phyloP scores from a whole-genome alignment of 2,329 filamentous ascomycete genomes.

The Xylaria sp. region DNA sequence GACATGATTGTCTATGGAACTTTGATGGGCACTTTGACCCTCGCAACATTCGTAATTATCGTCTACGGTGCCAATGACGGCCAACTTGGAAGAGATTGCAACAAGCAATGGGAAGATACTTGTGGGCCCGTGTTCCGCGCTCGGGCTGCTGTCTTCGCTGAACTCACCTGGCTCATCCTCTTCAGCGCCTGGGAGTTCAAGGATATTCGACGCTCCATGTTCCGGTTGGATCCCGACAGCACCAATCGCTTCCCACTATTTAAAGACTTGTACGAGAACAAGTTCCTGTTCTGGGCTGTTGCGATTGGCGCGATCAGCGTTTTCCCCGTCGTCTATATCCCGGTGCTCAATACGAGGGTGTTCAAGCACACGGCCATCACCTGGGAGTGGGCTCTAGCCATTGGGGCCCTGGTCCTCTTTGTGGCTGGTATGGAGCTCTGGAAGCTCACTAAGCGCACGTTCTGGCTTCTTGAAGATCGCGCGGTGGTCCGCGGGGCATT shows the following conservation, averaged over 20 bases:
- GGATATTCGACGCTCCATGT: slow-evolving; percentile 76
- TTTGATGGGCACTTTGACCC: slow-evolving; percentile 78
- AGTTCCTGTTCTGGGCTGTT: slow-evolving; percentile 76
- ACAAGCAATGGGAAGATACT: slow-evolving; percentile 64
- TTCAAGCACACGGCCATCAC: slow-evolving; percentile 78
- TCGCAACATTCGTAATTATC: slow-evolving; percentile 73
- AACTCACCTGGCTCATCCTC: slow-evolving; percentile 78
- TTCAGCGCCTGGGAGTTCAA: slow-evolving; percentile 84
- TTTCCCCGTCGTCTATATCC: slow-evolving; percentile 78
- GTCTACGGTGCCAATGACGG: slow-evolving; percentile 67
- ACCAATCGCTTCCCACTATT: slow-evolving; percentile 64
- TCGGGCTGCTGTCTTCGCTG: slow-evolving; percentile 77
- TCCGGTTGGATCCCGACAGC: slow-evolving; percentile 70
- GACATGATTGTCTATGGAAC: slow-evolving; percentile 84
- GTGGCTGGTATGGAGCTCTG: slow-evolving; percentile 75
- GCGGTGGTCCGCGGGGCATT: slow-evolving; percentile 62
- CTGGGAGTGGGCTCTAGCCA: slow-evolving; percentile 80
- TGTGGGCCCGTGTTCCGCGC: slow-evolving; percentile 75
- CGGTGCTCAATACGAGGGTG: slow-evolving; percentile 73
- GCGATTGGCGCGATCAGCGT: slow-evolving; percentile 69
- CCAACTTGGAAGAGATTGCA: slow-evolving; percentile 70
- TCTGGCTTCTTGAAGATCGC: slow-evolving; percentile 63
- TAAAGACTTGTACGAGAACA: slow-evolving; percentile 74
- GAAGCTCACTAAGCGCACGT: slow-evolving; percentile 74
- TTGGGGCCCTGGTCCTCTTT: slow-evolving; percentile 72